These are phyloP conservation scores for Volvox reticuliferus DNA, from an alignment of 139 green algal species.

Conservation along the genomic window DNA sequence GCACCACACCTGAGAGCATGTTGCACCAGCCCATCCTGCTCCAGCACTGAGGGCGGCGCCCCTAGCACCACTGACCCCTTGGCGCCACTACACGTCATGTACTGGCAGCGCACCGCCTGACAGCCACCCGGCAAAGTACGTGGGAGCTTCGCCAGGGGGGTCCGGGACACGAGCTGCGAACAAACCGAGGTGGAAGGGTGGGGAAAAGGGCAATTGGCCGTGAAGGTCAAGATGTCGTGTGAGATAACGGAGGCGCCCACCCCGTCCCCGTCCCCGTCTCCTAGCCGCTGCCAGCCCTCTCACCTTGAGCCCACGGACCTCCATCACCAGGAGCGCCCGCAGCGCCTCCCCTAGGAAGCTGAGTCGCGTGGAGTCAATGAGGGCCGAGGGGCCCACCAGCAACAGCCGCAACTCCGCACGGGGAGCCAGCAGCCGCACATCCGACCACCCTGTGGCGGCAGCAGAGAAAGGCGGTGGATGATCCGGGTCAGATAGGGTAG, in stretches of 20 bases:
- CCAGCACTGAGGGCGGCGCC: conserved; percentile 72
- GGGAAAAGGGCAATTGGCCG: too few species aligned
- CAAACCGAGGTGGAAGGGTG: neutral
- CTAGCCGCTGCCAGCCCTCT: neutral
- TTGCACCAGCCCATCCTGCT: conserved; percentile 71
- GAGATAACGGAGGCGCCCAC: neutral
- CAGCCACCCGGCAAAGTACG: conserved; percentile 76
- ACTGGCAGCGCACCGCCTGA: conserved; percentile 69
- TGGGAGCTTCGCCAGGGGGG: conserved; percentile 60
- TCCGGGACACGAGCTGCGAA: conserved; percentile 52
- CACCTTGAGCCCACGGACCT: conserved; percentile 48
- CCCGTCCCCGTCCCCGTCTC: neutral
- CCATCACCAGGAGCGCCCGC: conserved; percentile 79
- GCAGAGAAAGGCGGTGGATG: too few species aligned
- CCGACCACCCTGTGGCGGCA: conserved; percentile 69
- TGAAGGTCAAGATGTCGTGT: too few species aligned
- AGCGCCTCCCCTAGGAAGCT: conserved; percentile 84
- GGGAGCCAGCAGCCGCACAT: conserved; percentile 83
- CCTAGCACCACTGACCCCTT: conserved; percentile 74
- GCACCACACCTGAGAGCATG: conserved; percentile 71
- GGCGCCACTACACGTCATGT: conserved; percentile 63
- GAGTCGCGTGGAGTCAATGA: conserved; percentile 75
- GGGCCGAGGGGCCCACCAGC: conserved; percentile 59
- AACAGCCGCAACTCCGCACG: conserved; percentile 86
- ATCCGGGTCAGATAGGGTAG: too few species aligned